Evolutionary conservation across 2,329 filamentous ascomycete genomes (phyloP), one percentile per base, ranked within the genome.

Genomic region (Aspergillus pseudoviridinutans): DNA sequence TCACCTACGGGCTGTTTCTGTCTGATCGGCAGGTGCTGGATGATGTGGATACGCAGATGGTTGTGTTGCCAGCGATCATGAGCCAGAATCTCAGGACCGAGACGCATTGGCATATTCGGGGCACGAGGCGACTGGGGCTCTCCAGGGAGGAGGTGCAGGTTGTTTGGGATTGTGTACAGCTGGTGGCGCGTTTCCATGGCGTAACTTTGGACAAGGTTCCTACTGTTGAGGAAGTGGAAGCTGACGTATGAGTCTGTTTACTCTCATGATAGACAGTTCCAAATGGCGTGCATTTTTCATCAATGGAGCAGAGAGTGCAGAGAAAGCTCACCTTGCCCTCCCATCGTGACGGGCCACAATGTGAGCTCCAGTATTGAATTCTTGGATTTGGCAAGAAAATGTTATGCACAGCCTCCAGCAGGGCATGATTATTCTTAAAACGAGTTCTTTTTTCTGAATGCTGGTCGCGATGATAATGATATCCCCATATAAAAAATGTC

Each of bases 1-100:
- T 88, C 14, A 86, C 84, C 2, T 96, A 96, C 77, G 78, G 78
- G 12, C 64, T 83, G 68, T 80, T 83, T 52, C 67, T 79, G 50
- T 74, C 74, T 14, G 78, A 79, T 63, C 72, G 77, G 17, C 67
- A 71, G 49, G 66, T 76, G 8, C 58, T 79, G 53, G 68, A 75
- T 51, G 68, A 74, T 51, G 57, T 79, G 2, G 78, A 80, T 64
- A 78, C 78, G 8, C 70, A 79, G 62, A 59, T 79, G 27, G 73
- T 80, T 25, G 75, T 77, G 9, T 64, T 78, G 41, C 69, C 76
- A 1, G 71, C 70, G 2, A 79, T 80, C 52, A 78, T 79, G 72
- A 76, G 75, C 51, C 76, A 78, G 65, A 77, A 78, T 50, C 60
- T 78, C 55, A 66, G 63, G 6, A 71, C 64, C 6, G 75, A 77